A percentile compares a stretch with the other conserved stretches of the same genome.
Conservation (phyloP, 345 rosid species). For the Pseudoturritis turrita region DNA sequence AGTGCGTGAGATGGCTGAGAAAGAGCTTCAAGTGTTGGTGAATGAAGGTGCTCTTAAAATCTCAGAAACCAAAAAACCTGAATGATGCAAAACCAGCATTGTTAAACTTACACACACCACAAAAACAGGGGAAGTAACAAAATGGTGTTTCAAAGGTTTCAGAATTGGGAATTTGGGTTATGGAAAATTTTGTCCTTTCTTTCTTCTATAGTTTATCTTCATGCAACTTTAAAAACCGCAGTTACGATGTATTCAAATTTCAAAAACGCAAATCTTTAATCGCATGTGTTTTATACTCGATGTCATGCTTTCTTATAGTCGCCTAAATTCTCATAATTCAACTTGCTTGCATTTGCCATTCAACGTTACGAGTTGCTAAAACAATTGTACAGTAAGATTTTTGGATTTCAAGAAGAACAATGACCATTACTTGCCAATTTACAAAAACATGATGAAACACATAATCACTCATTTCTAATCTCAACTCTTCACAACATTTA, state of each 20-base stretch:
- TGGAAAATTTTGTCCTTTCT: slow-evolving; percentile 15
- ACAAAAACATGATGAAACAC: slow-evolving; percentile 68
- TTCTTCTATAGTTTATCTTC: background rate
- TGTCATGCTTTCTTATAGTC: background rate
- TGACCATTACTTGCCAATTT: slow-evolving; percentile 76
- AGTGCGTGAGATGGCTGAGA: slow-evolving; percentile 44
- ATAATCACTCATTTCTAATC: slow-evolving; percentile 45
- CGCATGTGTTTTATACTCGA: background rate
- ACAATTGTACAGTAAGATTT: slow-evolving; percentile 65
- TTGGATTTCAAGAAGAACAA: slow-evolving; percentile 59
- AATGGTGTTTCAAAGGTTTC: background rate
- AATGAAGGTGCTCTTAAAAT: slow-evolving; percentile 55
- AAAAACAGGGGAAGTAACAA: background rate
- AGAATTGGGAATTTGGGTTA: background rate
- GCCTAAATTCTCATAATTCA: background rate
- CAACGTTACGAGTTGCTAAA: slow-evolving; percentile 40
- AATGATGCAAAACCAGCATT: slow-evolving; percentile 15
- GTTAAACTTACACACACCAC: background rate
- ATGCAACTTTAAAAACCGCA: background rate
- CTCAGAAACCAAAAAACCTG: slow-evolving; percentile 34
- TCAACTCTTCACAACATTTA: background rate
- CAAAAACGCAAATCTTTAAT: background rate
- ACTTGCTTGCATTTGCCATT: background rate
- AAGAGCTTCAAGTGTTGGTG: slow-evolving; percentile 68
- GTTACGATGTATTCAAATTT: background rate